phyloP scores from a whole-genome alignment of 1,284 basidiomycete species.

The Tilletia horrida region DNA sequence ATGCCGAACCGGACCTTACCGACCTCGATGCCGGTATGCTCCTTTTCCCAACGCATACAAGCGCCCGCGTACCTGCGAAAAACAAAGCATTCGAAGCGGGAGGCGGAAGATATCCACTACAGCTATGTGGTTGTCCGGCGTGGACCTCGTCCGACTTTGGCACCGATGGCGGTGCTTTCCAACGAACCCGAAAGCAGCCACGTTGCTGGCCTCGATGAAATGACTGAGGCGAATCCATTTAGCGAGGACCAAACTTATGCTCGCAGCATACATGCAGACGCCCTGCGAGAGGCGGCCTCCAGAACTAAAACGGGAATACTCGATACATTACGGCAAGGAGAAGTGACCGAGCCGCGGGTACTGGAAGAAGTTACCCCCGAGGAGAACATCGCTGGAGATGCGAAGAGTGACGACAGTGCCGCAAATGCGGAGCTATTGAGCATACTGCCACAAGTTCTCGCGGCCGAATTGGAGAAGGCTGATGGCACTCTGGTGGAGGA shows the following conservation, averaged over 20 bases:
- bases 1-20: conserved; percentile 33
- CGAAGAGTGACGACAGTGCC: not conserved
- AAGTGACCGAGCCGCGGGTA: not conserved
- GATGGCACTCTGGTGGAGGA: not conserved
- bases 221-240: too few species aligned
- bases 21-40: conserved; percentile 64
- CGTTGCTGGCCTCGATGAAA: not conserved
- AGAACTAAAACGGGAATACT: conserved; percentile 37
- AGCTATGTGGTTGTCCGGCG: conserved; percentile 86
- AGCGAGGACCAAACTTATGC: not conserved
- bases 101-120: conserved; percentile 81
- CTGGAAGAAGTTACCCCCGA: not conserved
- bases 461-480: not conserved
- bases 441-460: conserved; percentile 1
- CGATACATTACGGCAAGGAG: conserved; percentile 28
- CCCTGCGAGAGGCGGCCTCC: conserved; percentile 21
- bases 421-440: not conserved
- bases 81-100: conserved; percentile 78
- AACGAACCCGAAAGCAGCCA: not conserved
- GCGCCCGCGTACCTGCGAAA: conserved; percentile 76
- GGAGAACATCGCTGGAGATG: not conserved
- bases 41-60: conserved; percentile 81
- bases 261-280: not conserved
- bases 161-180: conserved; percentile 22
- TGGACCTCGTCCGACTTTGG: conserved; percentile 65